A percentile compares a stretch with the other conserved stretches of the same genome.
Evolutionary conservation across 768 basidiomycete species (phyloP).

Genomic region (Boletus eberwhitei): DNA sequence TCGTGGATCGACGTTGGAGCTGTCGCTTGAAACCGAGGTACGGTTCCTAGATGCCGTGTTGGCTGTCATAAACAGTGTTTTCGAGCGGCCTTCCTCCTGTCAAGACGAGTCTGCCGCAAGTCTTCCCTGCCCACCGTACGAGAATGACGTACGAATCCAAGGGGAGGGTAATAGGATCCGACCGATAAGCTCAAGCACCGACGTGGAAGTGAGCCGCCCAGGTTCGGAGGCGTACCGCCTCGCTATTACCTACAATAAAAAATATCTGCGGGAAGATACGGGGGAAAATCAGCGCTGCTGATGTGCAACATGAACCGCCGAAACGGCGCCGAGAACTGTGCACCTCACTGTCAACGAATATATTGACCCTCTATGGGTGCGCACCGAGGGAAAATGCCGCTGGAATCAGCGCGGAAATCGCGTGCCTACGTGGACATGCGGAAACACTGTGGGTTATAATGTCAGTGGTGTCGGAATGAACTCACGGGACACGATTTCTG

Average conservation of each 20-base stretch:
- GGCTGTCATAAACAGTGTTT: neutral
- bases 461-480: conserved; percentile 14
- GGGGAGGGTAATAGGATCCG: conserved; percentile 2
- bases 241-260: conserved; percentile 12
- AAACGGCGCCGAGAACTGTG: neutral
- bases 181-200: conserved; percentile 9
- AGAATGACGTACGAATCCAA: neutral
- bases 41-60: no score
- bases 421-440: conserved; percentile 19
- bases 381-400: conserved; percentile 1
- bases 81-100: neutral
- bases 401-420: conserved; percentile 14
- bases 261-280: conserved; percentile 7
- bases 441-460: conserved; percentile 19
- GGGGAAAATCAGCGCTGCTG: neutral
- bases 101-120: neutral
- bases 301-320: neutral
- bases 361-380: neutral
- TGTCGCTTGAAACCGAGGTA: neutral
- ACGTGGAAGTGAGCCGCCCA: conserved; percentile 7
- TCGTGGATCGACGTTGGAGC: neutral
- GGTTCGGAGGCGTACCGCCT: conserved; percentile 15
- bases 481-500: conserved; percentile 9
- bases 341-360: neutral
- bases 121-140: neutral